phyloP scores from a whole-genome alignment of 768 basidiomycete genomes.

The Tephrocybe sp. region DNA sequence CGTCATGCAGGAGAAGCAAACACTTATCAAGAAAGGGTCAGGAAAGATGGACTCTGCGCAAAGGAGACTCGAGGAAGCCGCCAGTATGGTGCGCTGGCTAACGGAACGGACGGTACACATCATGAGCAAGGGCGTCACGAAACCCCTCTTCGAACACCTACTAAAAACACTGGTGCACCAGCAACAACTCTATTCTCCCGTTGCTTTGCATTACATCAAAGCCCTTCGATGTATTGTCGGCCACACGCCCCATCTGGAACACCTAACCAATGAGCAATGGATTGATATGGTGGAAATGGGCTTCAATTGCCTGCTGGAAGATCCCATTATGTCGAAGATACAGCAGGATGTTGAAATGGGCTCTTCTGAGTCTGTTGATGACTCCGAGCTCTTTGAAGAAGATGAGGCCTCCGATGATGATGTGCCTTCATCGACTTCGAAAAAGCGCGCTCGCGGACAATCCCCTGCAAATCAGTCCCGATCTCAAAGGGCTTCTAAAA shows the following conservation, averaged over 20 bases:
- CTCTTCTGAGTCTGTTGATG: conserved; percentile 28
- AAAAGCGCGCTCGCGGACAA: conserved; percentile 37
- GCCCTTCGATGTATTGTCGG: conserved; percentile 62
- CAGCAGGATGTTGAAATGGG: conserved; percentile 29
- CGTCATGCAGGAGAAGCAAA: conserved; percentile 60
- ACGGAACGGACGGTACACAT: conserved; percentile 58
- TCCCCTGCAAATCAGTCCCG: conserved; percentile 13
- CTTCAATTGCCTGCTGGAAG: conserved; percentile 77
- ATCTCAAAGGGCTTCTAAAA: conserved; percentile 20
- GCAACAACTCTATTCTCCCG: conserved; percentile 52
- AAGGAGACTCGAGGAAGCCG: conserved; percentile 64
- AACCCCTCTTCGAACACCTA: conserved; percentile 63
- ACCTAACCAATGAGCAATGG: conserved; percentile 67
- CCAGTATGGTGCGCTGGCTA: conserved; percentile 69
- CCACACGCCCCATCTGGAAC: conserved; percentile 76
- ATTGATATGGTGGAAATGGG: conserved; percentile 60
- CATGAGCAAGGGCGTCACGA: conserved; percentile 54
- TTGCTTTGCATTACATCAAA: conserved; percentile 82
- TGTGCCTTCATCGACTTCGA: conserved; percentile 21
- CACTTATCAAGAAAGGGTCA: conserved; percentile 41
- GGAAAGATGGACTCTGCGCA: conserved; percentile 40
- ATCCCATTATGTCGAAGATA: conserved; percentile 39
- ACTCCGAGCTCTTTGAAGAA: conserved; percentile 33
- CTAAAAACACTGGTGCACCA: conserved; percentile 53
- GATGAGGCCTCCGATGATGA: conserved; percentile 27